Percentiles rank a stretch among this genome's conserved stretches.
These are phyloP conservation scores for Phallus indusiatus DNA, from an alignment of 768 basidiomycete species.

Conservation along the genomic window DNA sequence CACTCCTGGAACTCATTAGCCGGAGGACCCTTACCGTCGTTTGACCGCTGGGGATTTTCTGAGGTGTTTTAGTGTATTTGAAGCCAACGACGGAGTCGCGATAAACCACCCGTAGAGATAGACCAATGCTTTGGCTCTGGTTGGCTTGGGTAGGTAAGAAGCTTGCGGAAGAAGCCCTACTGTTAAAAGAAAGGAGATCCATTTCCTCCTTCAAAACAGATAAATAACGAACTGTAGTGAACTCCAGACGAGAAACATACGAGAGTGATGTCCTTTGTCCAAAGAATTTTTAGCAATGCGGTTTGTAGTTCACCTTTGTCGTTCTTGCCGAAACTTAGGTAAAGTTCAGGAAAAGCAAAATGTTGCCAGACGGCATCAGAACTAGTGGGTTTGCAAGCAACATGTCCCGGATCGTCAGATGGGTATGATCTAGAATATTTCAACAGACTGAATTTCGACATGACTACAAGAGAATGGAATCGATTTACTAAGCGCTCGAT, in stretches of 20 bases:
- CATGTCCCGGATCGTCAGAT: background rate
- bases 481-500: background rate
- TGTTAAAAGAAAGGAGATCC: conserved; percentile 1
- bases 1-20: background rate
- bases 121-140: background rate
- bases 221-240: background rate
- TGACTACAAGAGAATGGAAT: background rate
- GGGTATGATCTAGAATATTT: conserved; percentile 8
- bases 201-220: background rate
- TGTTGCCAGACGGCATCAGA: conserved; percentile 7
- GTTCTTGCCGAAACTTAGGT: background rate
- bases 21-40: background rate
- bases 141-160: background rate
- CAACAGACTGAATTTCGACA: background rate
- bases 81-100: conserved; percentile 8
- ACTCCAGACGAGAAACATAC: background rate
- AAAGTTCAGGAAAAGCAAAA: conserved; percentile 1
- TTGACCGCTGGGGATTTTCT: background rate
- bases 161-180: background rate
- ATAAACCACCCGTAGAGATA: conserved; percentile 4
- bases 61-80: background rate
- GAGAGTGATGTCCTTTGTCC: background rate
- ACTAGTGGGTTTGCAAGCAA: background rate
- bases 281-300: background rate
- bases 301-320: background rate